A percentile compares a stretch with the other conserved stretches of the same genome.
Evolutionary conservation across 2,329 filamentous ascomycete species (phyloP).

Genomic region (Zymoseptoria crescenta): DNA sequence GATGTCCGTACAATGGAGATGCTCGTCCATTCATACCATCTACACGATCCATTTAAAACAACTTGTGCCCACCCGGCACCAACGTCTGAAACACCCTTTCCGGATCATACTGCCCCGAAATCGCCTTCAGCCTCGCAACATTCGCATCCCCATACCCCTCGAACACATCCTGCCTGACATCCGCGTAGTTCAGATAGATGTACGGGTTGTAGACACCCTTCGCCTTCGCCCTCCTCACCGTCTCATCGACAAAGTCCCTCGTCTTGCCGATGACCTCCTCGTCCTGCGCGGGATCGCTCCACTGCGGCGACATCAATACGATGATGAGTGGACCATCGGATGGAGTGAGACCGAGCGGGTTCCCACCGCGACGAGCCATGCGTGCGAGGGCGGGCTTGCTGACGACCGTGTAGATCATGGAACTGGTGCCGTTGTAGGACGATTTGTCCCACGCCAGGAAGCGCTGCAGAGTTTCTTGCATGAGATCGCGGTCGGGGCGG

Average conservation of each 20-base stretch:
- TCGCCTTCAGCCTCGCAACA: conserved; percentile 7
- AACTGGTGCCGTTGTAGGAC: neutral
- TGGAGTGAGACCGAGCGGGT: neutral
- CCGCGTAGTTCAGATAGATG: conserved; percentile 14
- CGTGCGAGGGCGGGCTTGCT: neutral
- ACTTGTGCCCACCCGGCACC: conserved; percentile 12
- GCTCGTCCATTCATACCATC: neutral
- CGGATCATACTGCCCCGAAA: conserved; percentile 8
- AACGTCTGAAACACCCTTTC: conserved; percentile 10
- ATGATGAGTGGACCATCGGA: neutral
- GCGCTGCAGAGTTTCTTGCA: neutral
- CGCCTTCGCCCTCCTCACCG: neutral
- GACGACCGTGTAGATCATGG: neutral
- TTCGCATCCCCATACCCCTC: conserved; percentile 12
- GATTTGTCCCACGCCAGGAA: neutral
- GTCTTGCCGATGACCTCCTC: neutral
- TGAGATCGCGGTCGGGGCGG: neutral
- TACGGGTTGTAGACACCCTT: conserved; percentile 7
- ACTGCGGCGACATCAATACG: neutral
- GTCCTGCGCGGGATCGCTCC: neutral
- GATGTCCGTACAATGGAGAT: no score
- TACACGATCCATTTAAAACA: neutral
- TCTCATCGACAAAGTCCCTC: conserved; percentile 3
- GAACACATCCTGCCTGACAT: conserved; percentile 8
- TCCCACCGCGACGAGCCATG: neutral